These are phyloP conservation scores for Fabrea salina DNA, from an alignment of 169 alveolate genomes.

Conservation along the genomic window DNA sequence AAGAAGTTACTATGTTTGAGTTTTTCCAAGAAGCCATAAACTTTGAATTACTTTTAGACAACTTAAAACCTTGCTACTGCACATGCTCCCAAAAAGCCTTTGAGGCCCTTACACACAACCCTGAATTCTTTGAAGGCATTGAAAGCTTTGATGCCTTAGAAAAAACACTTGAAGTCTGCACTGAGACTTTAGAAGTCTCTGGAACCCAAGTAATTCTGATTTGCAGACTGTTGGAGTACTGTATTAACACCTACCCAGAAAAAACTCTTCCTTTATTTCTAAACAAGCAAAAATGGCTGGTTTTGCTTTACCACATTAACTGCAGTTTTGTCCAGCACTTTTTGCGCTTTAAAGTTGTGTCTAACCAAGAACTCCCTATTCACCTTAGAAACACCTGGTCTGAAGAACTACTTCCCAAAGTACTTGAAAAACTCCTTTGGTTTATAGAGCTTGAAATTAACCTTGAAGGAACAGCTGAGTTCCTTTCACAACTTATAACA, in stretches of 20 bases:
- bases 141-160: not conserved
- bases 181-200: not conserved
- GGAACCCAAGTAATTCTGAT: not conserved
- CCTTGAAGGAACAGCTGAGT: not conserved
- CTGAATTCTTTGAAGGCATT: not conserved
- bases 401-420: not conserved
- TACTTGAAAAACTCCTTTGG: not conserved
- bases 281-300: not conserved
- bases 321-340: not conserved
- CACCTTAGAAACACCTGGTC: not conserved
- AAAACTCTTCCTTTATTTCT: not conserved
- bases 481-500: not conserved
- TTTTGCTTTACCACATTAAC: not conserved
- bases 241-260: not conserved
- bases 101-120: not conserved
- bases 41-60: not conserved
- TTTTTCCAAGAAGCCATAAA: not conserved
- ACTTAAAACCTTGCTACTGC: not conserved
- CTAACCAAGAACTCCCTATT: not conserved
- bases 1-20: not conserved
- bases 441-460: not conserved
- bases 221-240: not conserved
- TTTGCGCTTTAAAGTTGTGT: not conserved
- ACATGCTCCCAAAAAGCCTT: not conserved
- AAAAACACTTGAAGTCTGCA: not conserved